A percentile compares a stretch with the other conserved stretches of the same genome.
These are phyloP conservation scores for Stephanocyclus meneghinianus DNA, from an alignment of 352 stramenopile species.

Conservation along the genomic window DNA sequence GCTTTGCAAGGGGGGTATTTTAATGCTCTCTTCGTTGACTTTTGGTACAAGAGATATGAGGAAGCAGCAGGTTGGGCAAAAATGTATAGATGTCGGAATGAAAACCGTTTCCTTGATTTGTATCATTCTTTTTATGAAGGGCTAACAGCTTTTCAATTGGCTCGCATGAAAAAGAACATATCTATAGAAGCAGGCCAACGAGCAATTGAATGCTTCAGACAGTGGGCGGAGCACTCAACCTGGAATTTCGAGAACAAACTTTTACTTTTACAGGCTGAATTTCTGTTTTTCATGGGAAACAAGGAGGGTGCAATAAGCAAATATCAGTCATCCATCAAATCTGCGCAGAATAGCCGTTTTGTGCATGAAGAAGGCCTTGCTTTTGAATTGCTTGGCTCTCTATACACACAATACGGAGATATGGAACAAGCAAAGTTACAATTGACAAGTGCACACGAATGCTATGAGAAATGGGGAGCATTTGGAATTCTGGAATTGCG, in stretches of 20 bases:
- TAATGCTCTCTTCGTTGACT: slow-evolving; percentile 20
- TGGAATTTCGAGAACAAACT: slow-evolving; percentile 23
- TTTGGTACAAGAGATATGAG: slow-evolving; percentile 33
- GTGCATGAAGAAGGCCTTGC: slow-evolving; percentile 38
- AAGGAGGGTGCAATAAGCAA: slow-evolving; percentile 7
- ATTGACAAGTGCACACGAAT: slow-evolving; percentile 13
- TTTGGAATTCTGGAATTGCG: too few relatives aligned
- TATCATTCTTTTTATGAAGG: slow-evolving; percentile 25
- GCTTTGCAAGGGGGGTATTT: slow-evolving; percentile 16
- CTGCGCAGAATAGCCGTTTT: slow-evolving; percentile 21
- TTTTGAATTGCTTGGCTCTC: slow-evolving; percentile 16
- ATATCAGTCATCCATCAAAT: slow-evolving; percentile 25
- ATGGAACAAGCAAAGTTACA: slow-evolving; percentile 9
- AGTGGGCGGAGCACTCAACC: slow-evolving; percentile 1
- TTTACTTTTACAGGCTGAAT: slow-evolving; percentile 14
- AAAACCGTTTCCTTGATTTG: neutral
- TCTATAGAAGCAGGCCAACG: slow-evolving; percentile 8
- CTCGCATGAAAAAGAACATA: slow-evolving; percentile 7
- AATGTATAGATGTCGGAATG: slow-evolving; percentile 5
- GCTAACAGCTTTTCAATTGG: slow-evolving; percentile 14
- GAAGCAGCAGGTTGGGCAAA: slow-evolving; percentile 3
- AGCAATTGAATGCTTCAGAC: slow-evolving; percentile 5
- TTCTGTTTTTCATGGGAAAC: slow-evolving; percentile 10
- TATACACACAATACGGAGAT: slow-evolving; percentile 6
- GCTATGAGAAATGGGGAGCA: slow-evolving; percentile 41